Conservation (phyloP, 2,329 filamentous ascomycete species). For the Neonectria sp. region DNA sequence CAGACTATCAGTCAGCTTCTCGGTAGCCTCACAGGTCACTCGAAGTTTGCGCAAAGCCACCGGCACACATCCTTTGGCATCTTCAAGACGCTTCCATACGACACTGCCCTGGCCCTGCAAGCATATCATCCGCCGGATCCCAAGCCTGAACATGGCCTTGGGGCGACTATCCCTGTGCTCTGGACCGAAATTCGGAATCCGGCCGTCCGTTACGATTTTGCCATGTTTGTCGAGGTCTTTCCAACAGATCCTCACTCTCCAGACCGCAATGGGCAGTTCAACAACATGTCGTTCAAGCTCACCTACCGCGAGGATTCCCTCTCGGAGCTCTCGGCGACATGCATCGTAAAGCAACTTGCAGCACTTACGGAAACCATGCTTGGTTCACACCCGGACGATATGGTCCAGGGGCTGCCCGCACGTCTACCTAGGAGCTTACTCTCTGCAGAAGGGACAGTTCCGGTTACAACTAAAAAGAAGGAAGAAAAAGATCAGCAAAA, state of each 20-base stretch:
- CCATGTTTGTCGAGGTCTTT: neutral
- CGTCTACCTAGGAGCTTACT: neutral
- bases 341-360: slow-evolving; percentile 39
- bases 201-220: neutral
- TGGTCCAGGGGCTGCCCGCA: neutral
- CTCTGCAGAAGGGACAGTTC: neutral
- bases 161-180: neutral
- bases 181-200: neutral
- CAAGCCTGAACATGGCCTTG: neutral
- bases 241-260: neutral
- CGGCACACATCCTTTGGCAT: slow-evolving; percentile 45
- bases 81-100: slow-evolving; percentile 50
- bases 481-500: neutral
- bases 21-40: slow-evolving; percentile 30
- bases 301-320: slow-evolving; percentile 30
- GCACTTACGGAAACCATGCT: slow-evolving; percentile 34
- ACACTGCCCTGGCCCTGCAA: slow-evolving; percentile 54
- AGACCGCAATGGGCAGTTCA: neutral
- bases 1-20: slow-evolving; percentile 35
- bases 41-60: slow-evolving; percentile 36
- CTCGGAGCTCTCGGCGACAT: slow-evolving; percentile 33
- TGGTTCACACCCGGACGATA: slow-evolving; percentile 18
- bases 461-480: neutral
- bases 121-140: slow-evolving; percentile 39
- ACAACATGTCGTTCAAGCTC: slow-evolving; percentile 24